phyloP scores from a whole-genome alignment of 768 basidiomycete species.

The Agaricus subrufescens region DNA sequence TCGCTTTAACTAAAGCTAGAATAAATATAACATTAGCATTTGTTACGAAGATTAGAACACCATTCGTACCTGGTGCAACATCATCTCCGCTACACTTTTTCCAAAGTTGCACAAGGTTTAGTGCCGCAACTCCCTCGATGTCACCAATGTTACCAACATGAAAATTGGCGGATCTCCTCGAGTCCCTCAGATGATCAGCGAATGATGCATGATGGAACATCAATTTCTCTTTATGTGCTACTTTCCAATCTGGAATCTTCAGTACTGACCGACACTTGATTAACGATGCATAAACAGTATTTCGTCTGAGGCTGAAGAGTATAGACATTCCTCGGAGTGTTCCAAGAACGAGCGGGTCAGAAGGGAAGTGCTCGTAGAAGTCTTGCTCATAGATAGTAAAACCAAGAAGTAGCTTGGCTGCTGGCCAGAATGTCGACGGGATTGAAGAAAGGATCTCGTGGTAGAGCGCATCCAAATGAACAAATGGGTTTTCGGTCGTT shows the following conservation, averaged over 20 bases:
- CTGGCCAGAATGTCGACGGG: neutral
- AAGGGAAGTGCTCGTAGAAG: too few species aligned
- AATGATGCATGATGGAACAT: constrained; percentile 26
- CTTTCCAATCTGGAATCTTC: neutral
- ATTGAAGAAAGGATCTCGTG: neutral
- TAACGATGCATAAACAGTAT: neutral
- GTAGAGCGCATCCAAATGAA: neutral
- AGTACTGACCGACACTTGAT: neutral
- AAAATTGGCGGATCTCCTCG: too few species aligned
- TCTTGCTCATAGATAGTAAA: too few species aligned
- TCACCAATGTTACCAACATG: constrained; percentile 8
- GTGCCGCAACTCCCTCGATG: neutral
- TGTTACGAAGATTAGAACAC: too few species aligned
- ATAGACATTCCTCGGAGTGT: neutral
- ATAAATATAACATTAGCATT: too few species aligned
- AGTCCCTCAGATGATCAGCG: too few species aligned
- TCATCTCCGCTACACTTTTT: too few species aligned
- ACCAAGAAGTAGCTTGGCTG: neutral
- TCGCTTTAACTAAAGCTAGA: too few species aligned
- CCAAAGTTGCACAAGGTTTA: too few species aligned
- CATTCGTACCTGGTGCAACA: too few species aligned
- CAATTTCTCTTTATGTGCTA: neutral
- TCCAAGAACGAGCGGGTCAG: neutral
- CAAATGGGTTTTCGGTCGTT: neutral
- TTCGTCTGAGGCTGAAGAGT: neutral